Percentiles rank a stretch among this genome's conserved stretches.
Conservation (phyloP, 202 grass and related monocot species). For the Alloteropsis angusta region DNA sequence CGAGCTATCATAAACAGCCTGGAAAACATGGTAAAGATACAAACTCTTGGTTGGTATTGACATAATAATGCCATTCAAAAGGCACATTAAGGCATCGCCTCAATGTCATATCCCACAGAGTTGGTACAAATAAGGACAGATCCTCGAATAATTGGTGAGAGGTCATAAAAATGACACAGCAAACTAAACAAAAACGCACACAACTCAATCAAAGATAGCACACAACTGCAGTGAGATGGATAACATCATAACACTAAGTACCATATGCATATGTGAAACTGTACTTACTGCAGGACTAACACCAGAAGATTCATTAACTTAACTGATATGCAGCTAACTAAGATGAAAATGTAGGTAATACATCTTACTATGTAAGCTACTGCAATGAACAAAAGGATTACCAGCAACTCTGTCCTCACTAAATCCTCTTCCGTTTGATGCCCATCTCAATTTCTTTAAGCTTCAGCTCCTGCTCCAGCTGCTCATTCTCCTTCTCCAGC, state of each 20-base stretch:
- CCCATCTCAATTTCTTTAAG: conserved; percentile 63
- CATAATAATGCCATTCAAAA: not conserved
- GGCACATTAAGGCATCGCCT: not conserved
- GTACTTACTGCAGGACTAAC: conserved; percentile 6
- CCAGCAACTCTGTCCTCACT: conserved; percentile 16
- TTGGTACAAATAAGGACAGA: not conserved
- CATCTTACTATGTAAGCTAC: conserved; percentile 18
- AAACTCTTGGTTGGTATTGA: not conserved
- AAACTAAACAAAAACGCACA: not conserved
- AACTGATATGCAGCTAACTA: conserved; percentile 11
- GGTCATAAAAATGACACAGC: not conserved
- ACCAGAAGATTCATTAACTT: conserved; percentile 25
- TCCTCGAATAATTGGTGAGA: not conserved
- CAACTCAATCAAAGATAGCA: not conserved
- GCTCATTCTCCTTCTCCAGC: conserved; percentile 69
- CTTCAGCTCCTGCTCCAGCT: conserved; percentile 53
- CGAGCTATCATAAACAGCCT: not conserved
- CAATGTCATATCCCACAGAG: not conserved
- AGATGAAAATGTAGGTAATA: conserved; percentile 12
- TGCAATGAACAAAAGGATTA: conserved; percentile 30
- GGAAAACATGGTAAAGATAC: not conserved
- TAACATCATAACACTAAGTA: not conserved
- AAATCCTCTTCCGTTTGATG: conserved; percentile 34
- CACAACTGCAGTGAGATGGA: not conserved
- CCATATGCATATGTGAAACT: conserved; percentile 18